Evolutionary conservation across 148 eudicot species (phyloP), one percentile per base, ranked within the genome.

Genomic region (Vaccinium myrtillus): DNA sequence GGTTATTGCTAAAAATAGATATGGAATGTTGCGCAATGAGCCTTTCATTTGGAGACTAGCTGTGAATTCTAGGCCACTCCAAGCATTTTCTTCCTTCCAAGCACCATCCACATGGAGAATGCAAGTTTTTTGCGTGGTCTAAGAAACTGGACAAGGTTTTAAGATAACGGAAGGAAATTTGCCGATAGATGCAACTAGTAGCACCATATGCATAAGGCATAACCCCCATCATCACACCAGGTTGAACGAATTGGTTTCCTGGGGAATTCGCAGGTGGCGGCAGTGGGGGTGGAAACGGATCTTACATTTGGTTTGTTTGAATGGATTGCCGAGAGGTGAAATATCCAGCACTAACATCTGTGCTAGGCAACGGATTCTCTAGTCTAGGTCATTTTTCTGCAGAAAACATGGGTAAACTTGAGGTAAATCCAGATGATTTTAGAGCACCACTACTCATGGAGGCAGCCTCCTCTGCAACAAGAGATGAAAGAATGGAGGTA

Each of bases 401-500:
- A 36, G 95, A 80, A 63, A 86, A 89, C 80, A 87, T 80, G 80
- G 90, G 70, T 74, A 86, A 36, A 77, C 67, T 84, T 5, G 89
- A 18, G 18, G 87, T 32, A 69, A 89, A 89, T 39, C 90, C 94
- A 36, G 84, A 43, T 30, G 89, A 84, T 76, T 84, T 88, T 27
- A 86, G 84, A 23, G 74, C 74, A 27, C 90, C 91, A 67, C 86
- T 82, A 82, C 86, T 88, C 88, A 78, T 85, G n/a, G 94, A 90
- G 56, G 98, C 98, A 78, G 93, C 95, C 83, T 96, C 94, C 89
- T 95, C 97, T 9, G 99, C 99, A 77, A 90, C 95, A n/a, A 96
- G 91, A 81, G 98, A 95, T 14, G 99, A 96, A 69, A 96, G 93
- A 73, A 95, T 89, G 19, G 98, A 95, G 2, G 97, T 87, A 71